Conservation (phyloP, 345 rosid genomes). For the Turritis glabra region DNA sequence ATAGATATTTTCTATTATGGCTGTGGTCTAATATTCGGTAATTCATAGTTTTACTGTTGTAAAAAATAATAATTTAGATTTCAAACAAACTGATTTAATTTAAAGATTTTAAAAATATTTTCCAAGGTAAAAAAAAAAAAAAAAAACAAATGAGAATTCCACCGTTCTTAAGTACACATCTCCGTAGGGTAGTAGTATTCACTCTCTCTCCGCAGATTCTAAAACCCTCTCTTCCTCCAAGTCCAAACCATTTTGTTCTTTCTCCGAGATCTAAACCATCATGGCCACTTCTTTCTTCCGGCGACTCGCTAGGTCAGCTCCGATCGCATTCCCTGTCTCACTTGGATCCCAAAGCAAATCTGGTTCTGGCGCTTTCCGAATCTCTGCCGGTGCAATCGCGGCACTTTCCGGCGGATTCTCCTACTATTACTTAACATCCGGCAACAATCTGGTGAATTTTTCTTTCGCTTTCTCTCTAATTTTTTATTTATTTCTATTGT, state of each 20-base stretch:
- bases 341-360: slow-evolving; percentile 49
- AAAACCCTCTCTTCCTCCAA: slow-evolving; percentile 20
- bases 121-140: no score
- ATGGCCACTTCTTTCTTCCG: slow-evolving; percentile 70
- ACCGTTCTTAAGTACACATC: slow-evolving; percentile 5
- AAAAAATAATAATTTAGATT: background rate
- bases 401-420: slow-evolving; percentile 87
- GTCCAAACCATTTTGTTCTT: slow-evolving; percentile 2
- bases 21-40: background rate
- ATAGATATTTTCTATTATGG: background rate
- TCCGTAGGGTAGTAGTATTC: slow-evolving; percentile 5
- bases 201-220: slow-evolving; percentile 21
- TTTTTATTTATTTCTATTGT: background rate
- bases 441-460: slow-evolving; percentile 55
- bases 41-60: background rate
- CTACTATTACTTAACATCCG: slow-evolving; percentile 54
- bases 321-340: slow-evolving; percentile 44
- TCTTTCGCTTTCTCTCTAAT: background rate
- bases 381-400: slow-evolving; percentile 68
- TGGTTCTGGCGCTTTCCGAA: slow-evolving; percentile 45
- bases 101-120: no score
- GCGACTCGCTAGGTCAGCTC: slow-evolving; percentile 52
- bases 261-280: slow-evolving; percentile 32
- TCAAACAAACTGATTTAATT: no score
- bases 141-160: background rate